Conservation (phyloP, 345 rosid species). For the Pelargonium nanum region DNA sequence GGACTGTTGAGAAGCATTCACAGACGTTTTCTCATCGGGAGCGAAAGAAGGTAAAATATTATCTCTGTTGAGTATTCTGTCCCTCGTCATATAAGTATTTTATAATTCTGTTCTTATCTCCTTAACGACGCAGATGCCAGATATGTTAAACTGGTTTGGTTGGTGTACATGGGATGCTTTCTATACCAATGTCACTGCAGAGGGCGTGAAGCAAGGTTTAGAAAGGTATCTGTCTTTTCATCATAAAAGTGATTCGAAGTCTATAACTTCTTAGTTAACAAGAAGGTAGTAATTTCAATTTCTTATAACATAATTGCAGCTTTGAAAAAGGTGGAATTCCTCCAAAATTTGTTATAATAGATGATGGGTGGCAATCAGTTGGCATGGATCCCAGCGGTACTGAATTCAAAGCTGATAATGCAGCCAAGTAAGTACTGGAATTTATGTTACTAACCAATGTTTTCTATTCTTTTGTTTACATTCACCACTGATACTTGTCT, state of each 20-base stretch:
- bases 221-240: conserved; percentile 25
- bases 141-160: conserved; percentile 66
- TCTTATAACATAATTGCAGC: conserved; percentile 24
- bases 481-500: not conserved
- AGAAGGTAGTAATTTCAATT: not conserved
- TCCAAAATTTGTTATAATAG: conserved; percentile 57
- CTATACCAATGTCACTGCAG: conserved; percentile 48
- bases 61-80: too few species aligned
- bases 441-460: not conserved
- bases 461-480: not conserved
- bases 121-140: conserved; percentile 37
- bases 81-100: not conserved
- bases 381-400: conserved; percentile 44
- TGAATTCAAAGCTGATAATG: conserved; percentile 38
- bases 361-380: conserved; percentile 69
- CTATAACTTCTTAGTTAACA: not conserved
- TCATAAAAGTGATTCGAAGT: not conserved
- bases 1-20: conserved; percentile 46
- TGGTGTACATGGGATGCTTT: conserved; percentile 84
- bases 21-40: conserved; percentile 55
- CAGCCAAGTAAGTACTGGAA: conserved; percentile 42
- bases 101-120: conserved; percentile 2
- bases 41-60: conserved; percentile 40
- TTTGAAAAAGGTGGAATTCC: conserved; percentile 43
- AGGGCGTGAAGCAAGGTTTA: conserved; percentile 48